Percentiles rank a stretch among this genome's conserved stretches.
These are phyloP conservation scores for Suhomyces kunorum DNA, from an alignment of 1,139 yeast genomes.

Conservation along the genomic window DNA sequence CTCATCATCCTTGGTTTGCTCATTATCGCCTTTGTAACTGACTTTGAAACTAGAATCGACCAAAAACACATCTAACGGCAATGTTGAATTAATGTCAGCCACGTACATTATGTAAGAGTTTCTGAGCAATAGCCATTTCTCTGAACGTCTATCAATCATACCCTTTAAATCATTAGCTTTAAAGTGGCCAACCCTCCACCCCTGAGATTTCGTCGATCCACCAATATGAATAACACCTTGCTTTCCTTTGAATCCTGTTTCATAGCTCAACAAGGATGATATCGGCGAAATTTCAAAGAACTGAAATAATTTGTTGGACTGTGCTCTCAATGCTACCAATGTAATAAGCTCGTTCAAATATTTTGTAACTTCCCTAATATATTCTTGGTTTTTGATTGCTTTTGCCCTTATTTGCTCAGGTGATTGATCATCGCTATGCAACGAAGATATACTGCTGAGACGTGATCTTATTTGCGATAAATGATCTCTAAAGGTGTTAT, in stretches of 20 bases:
- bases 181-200: slow-evolving; percentile 95
- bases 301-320: slow-evolving; percentile 77
- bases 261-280: slow-evolving; percentile 80
- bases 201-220: slow-evolving; percentile 82
- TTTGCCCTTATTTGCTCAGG: slow-evolving; percentile 34
- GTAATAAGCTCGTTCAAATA: slow-evolving; percentile 66
- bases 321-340: slow-evolving; percentile 69
- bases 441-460: slow-evolving; percentile 30
- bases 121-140: slow-evolving; percentile 88
- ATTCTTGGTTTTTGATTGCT: slow-evolving; percentile 36
- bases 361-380: slow-evolving; percentile 49
- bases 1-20: slow-evolving; percentile 33
- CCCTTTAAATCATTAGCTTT: slow-evolving; percentile 75
- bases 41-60: slow-evolving; percentile 73
- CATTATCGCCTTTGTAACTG: slow-evolving; percentile 46
- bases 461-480: slow-evolving; percentile 35
- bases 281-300: slow-evolving; percentile 90
- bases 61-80: slow-evolving; percentile 86
- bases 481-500: slow-evolving; percentile 26
- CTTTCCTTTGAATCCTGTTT: slow-evolving; percentile 79
- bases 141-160: slow-evolving; percentile 86
- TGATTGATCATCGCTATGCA: slow-evolving; percentile 29
- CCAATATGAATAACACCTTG: slow-evolving; percentile 83
- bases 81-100: slow-evolving; percentile 79
- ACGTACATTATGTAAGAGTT: slow-evolving; percentile 85